Conservation (phyloP, 2,329 filamentous ascomycete species). For the Verticillium isaacii region DNA sequence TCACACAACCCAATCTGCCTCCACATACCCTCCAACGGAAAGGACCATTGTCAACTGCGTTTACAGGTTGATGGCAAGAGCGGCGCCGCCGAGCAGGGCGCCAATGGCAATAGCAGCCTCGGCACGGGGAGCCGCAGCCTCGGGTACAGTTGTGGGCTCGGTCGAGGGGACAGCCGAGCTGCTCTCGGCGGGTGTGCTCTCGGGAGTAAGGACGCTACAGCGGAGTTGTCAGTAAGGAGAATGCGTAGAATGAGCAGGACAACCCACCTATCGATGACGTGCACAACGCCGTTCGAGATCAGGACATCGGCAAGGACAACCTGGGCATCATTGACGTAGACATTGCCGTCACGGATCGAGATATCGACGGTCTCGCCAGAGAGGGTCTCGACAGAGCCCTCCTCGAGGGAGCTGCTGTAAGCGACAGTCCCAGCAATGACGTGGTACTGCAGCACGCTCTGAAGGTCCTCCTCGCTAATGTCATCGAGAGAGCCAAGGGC, state of each 20-base stretch:
- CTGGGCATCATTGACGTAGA: slow-evolving; percentile 25
- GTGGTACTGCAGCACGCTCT: slow-evolving; percentile 57
- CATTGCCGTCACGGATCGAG: slow-evolving; percentile 2
- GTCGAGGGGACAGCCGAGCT: slow-evolving; percentile 38
- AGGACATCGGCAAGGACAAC: slow-evolving; percentile 44
- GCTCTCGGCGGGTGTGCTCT: slow-evolving; percentile 35
- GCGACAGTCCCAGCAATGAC: slow-evolving; percentile 47
- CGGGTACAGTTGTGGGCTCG: slow-evolving; percentile 25
- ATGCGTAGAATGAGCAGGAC: background rate
- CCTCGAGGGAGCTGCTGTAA: slow-evolving; percentile 18
- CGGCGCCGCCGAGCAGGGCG: slow-evolving; percentile 40
- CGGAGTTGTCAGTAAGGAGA: background rate
- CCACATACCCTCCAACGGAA: background rate
- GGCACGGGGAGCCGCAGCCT: slow-evolving; percentile 21
- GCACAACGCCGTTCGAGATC: slow-evolving; percentile 49
- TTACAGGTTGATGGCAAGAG: slow-evolving; percentile 18
- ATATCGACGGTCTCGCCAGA: slow-evolving; percentile 31
- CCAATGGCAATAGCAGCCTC: slow-evolving; percentile 36
- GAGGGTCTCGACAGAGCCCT: slow-evolving; percentile 7
- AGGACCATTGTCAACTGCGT: background rate
- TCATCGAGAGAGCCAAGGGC: slow-evolving; percentile 45
- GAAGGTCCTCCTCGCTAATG: slow-evolving; percentile 41
- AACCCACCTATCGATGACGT: slow-evolving; percentile 51
- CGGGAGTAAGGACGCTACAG: slow-evolving; percentile 51
- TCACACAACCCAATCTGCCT: background rate